Evolutionary conservation across 2,329 filamentous ascomycete species (phyloP).

Genomic region (Penicillium sp.): DNA sequence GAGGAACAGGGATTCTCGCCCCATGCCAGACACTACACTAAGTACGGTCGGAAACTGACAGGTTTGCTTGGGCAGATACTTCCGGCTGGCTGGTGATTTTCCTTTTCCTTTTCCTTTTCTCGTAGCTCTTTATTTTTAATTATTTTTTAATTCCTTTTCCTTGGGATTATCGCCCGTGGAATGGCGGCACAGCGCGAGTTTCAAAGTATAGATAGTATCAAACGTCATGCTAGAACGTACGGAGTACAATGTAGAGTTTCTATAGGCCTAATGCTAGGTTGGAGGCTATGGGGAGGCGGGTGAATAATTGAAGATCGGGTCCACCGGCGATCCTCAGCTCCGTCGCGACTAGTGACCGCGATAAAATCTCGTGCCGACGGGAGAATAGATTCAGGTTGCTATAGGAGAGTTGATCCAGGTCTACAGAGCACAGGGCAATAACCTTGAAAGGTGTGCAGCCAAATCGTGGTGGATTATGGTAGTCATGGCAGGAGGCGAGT

Average conservation of each 20-base stretch:
- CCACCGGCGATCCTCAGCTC: conserved; percentile 3
- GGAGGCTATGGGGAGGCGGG: neutral
- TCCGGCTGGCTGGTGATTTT: neutral
- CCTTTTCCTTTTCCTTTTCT: neutral
- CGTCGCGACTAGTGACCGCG: neutral
- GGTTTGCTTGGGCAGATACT: conserved; percentile 5
- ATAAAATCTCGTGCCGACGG: neutral
- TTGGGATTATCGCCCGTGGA: neutral
- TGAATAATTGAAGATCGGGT: conserved; percentile 5
- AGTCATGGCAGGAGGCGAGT: neutral
- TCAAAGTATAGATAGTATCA: conserved; percentile 6
- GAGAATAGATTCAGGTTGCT: neutral
- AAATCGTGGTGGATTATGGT: neutral
- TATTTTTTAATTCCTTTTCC: neutral
- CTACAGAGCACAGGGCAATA: neutral
- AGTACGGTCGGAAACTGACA: conserved; percentile 13
- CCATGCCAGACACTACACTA: neutral
- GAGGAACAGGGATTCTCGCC: conserved; percentile 1
- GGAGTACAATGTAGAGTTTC: conserved; percentile 10
- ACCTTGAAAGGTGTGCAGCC: no score
- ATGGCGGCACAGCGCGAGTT: neutral
- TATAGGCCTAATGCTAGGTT: conserved; percentile 4
- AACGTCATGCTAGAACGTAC: neutral
- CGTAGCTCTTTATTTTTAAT: neutral
- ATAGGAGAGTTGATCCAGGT: neutral